Evolutionary conservation across 352 stramenopile genomes (phyloP).

Genomic region (Phytophthora melonis): DNA sequence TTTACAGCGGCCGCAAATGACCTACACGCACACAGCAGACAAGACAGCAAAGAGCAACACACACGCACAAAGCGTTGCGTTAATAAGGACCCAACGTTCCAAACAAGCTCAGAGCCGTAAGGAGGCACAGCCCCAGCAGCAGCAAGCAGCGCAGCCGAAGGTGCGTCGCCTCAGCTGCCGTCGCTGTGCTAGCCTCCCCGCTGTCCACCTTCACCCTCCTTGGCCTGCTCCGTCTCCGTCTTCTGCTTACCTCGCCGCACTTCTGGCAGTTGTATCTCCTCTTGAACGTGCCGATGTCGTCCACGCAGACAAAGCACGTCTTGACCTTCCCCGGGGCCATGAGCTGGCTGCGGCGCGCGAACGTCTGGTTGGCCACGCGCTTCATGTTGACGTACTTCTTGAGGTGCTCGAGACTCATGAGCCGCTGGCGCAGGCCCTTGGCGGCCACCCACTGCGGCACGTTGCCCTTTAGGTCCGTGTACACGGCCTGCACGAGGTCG

Average conservation of each 20-base stretch:
- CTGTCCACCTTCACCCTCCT: background rate
- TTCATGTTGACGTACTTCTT: constrained; percentile 89
- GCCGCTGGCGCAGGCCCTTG: constrained; percentile 60
- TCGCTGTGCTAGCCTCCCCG: background rate
- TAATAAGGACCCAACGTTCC: constrained; percentile 22
- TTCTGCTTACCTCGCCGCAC: constrained; percentile 70
- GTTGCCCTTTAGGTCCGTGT: constrained; percentile 83
- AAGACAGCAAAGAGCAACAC: constrained; percentile 15
- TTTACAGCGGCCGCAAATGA: constrained; percentile 81
- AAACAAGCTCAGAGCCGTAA: constrained; percentile 1
- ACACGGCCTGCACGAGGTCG: constrained; percentile 84
- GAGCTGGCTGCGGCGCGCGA: constrained; percentile 69
- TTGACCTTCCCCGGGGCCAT: constrained; percentile 76
- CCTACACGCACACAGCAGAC: constrained; percentile 38
- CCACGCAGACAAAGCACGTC: constrained; percentile 84
- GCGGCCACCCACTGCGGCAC: constrained; percentile 76
- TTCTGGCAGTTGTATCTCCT: constrained; percentile 89
- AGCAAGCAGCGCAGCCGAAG: constrained; percentile 4
- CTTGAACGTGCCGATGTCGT: constrained; percentile 84
- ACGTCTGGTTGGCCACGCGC: constrained; percentile 77
- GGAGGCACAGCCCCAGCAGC: constrained; percentile 17
- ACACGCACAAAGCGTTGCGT: constrained; percentile 5
- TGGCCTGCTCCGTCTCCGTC: background rate
- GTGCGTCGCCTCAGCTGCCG: background rate
- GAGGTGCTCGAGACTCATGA: constrained; percentile 82